These are phyloP conservation scores for Sugiyamaella boreocaroliniensis DNA, from an alignment of 805 yeast genomes.

Conservation along the genomic window DNA sequence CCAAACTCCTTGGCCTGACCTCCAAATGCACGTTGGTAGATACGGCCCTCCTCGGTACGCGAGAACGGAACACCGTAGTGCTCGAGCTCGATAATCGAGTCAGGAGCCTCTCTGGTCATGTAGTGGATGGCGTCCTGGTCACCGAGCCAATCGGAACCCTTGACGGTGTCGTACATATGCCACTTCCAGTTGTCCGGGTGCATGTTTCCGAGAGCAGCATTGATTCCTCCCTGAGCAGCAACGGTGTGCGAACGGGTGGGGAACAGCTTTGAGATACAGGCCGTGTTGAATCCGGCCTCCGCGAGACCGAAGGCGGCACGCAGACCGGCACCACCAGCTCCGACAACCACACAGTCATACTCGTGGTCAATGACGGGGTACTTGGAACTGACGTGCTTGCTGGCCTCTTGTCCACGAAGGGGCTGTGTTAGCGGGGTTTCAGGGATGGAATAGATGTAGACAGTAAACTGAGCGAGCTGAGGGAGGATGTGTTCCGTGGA, in stretches of 20 bases:
- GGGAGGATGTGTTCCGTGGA: no score
- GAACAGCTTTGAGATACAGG: constrained; percentile 93
- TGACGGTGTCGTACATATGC: constrained; percentile 99
- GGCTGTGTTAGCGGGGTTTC: constrained; percentile 21
- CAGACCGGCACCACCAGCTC: constrained; percentile 99
- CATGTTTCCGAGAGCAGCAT: constrained; percentile 98
- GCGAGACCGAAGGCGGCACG: constrained; percentile 98
- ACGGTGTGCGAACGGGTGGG: constrained; percentile 99
- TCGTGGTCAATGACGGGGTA: constrained; percentile 95
- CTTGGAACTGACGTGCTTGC: constrained; percentile 52
- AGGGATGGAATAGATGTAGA: background rate
- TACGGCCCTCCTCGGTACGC: constrained; percentile 92
- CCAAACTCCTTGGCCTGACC: constrained; percentile 95
- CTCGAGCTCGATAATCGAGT: constrained; percentile 91
- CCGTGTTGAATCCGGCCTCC: constrained; percentile 94
- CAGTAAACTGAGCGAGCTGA: background rate
- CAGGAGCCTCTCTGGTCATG: constrained; percentile 98
- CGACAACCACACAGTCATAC: constrained; percentile 95
- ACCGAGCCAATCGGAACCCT: constrained; percentile 99
- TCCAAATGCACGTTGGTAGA: constrained; percentile 98
- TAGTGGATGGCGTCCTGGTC: constrained; percentile 99
- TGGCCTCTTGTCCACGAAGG: constrained; percentile 40
- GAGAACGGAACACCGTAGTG: constrained; percentile 98
- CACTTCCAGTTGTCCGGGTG: constrained; percentile 98
- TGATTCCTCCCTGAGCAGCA: constrained; percentile 99